phyloP scores from a whole-genome alignment of 805 yeast species.

The Hanseniaspora hatyaiensis region DNA sequence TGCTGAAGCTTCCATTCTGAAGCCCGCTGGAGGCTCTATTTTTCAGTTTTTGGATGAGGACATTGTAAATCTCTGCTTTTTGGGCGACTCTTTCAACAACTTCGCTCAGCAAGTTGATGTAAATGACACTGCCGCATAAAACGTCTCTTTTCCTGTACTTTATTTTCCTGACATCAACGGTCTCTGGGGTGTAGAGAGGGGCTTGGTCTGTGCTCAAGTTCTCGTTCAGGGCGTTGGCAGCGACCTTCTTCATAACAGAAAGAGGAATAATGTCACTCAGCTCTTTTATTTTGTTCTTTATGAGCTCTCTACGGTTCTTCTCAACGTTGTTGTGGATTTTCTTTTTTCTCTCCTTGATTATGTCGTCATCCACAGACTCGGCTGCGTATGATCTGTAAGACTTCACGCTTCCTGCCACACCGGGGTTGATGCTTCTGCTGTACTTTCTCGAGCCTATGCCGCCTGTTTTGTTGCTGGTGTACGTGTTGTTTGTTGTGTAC shows the following conservation, averaged over 20 bases:
- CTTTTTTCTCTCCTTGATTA: constrained; percentile 67
- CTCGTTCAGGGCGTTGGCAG: constrained; percentile 6
- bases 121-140: constrained; percentile 10
- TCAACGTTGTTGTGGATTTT: constrained; percentile 94
- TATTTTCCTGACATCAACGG: not conserved
- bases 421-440: not conserved
- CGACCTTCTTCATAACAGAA: constrained; percentile 9
- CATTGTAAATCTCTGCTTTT: not conserved
- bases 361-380: constrained; percentile 25
- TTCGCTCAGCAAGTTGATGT: constrained; percentile 1
- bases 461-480: constrained; percentile 10
- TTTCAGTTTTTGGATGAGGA: not conserved
- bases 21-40: not conserved
- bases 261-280: constrained; percentile 65
- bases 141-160: constrained; percentile 14
- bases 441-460: constrained; percentile 1
- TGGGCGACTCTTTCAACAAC: not conserved
- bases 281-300: constrained; percentile 78
- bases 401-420: constrained; percentile 11
- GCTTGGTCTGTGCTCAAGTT: not conserved
- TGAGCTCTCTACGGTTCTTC: constrained; percentile 78
- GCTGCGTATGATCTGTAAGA: constrained; percentile 23
- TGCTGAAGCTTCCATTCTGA: too few relatives aligned
- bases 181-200: not conserved
- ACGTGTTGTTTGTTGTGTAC: constrained; percentile 12